A percentile compares a stretch with the other conserved stretches of the same genome.
phyloP scores from a whole-genome alignment of 1,139 yeast species.

The Debaryomyces fabryi region DNA sequence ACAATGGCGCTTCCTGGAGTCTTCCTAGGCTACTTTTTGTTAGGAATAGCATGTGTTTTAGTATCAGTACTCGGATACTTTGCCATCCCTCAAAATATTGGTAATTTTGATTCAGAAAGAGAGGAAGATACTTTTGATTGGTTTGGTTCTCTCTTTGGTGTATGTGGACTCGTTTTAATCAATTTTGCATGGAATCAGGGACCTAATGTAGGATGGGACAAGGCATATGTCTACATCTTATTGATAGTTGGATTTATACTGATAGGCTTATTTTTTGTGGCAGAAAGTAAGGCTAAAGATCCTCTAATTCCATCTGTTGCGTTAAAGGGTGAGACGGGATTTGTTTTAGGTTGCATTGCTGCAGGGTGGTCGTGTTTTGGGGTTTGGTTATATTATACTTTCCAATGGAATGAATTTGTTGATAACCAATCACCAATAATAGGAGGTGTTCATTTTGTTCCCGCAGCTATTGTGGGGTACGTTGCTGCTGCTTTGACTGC shows the following conservation, averaged over 20 bases:
- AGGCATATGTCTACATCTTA: conserved; percentile 50
- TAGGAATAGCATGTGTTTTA: conserved; percentile 38
- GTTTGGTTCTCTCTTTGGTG: conserved; percentile 49
- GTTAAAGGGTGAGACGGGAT: conserved; percentile 43
- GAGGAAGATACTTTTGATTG: conserved; percentile 41
- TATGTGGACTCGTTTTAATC: conserved; percentile 50
- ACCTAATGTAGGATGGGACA: conserved; percentile 60
- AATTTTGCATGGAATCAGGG: conserved; percentile 66
- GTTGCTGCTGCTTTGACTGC: conserved; percentile 51
- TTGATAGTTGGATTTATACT: conserved; percentile 50
- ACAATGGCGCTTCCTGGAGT: conserved; percentile 7
- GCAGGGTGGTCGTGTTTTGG: conserved; percentile 68
- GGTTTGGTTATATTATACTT: conserved; percentile 53
- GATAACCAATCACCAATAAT: conserved; percentile 37
- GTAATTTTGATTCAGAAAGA: conserved; percentile 17
- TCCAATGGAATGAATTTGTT: conserved; percentile 36
- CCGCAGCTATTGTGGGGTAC: conserved; percentile 45
- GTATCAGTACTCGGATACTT: conserved; percentile 35
- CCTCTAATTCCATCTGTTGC: conserved; percentile 53
- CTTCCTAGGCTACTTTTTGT: conserved; percentile 41
- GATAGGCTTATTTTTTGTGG: conserved; percentile 35
- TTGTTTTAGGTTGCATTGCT: conserved; percentile 51
- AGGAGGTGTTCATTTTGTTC: conserved; percentile 42
- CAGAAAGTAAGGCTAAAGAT: conserved; percentile 37
- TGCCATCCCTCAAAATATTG: conserved; percentile 46